Base-by-base conservation (phyloP, 768 basidiomycete genomes). In the Trametes cinnabarina region DNA sequence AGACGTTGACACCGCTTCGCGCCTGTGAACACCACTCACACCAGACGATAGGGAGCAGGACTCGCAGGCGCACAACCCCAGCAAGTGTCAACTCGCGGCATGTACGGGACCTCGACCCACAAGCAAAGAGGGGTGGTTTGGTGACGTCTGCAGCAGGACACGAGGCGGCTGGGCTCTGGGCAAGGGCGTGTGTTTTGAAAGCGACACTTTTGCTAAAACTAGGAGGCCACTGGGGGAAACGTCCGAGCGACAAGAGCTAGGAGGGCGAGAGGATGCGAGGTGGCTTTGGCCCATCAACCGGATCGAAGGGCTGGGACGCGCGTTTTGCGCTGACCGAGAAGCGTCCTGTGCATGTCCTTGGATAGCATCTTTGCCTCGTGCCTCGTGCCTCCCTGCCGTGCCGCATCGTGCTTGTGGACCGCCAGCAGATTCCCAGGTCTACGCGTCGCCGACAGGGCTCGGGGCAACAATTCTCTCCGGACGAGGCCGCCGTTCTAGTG, bases 381-480 rank as follows among this genome's bases (percentile, higher is more conserved):
- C 54, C 54, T 55, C 54, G 44, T 55, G 54, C 37, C 54, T 47
- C 35, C 59, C 53, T 55, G 48, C 53, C 47, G 47, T 52, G 54
- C n/a, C n/a, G n/a, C 59, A 51, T 55, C 59, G 46, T 47, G 54
- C 49, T 44, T 46, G 54, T 47, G 49, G 59, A 39, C 42, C 47
- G 26, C 30, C 34, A 34, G 30, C 37, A 20, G 23, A 17, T 51
- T 60, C 59, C 49, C 51, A 59, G 42, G 52, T 59, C 42, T 48
- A 50, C 35, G 46, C 23, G 53, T 51, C n/a, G 30, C 51, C 39
- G 46, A 41, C 39, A 47, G 58, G 51, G 58, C 49, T 22, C 47
- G 42, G 48, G 41, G 52, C 3, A 54, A 47, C 32, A 22, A 12
- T 32, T 43, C 30, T 53, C 47, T 23, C 57, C 51, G 57, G 57